Evolutionary conservation across 2,329 filamentous ascomycete species (phyloP).

Genomic region (Helotiales sp.): DNA sequence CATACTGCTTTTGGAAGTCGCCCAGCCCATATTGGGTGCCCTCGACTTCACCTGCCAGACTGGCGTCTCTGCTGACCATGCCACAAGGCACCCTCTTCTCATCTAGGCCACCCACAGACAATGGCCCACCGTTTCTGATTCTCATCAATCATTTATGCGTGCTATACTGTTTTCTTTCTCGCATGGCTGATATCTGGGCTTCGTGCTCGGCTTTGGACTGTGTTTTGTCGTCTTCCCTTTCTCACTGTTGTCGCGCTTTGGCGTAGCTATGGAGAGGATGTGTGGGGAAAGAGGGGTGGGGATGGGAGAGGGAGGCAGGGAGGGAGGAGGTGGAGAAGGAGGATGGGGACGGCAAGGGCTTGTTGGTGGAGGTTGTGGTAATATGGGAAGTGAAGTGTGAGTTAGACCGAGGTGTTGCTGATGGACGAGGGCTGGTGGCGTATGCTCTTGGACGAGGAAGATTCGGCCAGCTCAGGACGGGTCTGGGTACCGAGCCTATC

Average conservation of each 20-base stretch:
- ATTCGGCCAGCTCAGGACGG: no score
- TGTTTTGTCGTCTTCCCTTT: slow-evolving; percentile 48
- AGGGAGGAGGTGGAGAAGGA: not conserved
- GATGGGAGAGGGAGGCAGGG: not conserved
- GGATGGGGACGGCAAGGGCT: not conserved
- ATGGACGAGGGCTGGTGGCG: no score
- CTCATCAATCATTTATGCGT: not conserved
- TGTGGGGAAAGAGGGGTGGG: not conserved
- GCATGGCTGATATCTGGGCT: slow-evolving; percentile 12
- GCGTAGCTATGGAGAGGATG: slow-evolving; percentile 57
- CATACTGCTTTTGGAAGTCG: not conserved
- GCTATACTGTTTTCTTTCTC: not conserved
- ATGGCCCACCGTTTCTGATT: not conserved
- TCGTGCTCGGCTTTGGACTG: slow-evolving; percentile 30
- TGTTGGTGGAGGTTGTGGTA: no score
- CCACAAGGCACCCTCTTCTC: not conserved
- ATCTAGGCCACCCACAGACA: not conserved
- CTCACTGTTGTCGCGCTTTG: slow-evolving; percentile 57
- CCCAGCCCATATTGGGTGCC: not conserved
- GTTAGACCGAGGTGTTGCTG: no score
- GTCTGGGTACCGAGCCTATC: no score
- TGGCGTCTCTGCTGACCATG: slow-evolving; percentile 23
- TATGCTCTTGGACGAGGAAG: no score
- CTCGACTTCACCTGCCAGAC: slow-evolving; percentile 12
- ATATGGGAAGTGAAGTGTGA: no score